Percentiles rank a stretch among this genome's conserved stretches.
phyloP scores from a whole-genome alignment of 345 rosid genomes.

The Rhizophora apiculata region DNA sequence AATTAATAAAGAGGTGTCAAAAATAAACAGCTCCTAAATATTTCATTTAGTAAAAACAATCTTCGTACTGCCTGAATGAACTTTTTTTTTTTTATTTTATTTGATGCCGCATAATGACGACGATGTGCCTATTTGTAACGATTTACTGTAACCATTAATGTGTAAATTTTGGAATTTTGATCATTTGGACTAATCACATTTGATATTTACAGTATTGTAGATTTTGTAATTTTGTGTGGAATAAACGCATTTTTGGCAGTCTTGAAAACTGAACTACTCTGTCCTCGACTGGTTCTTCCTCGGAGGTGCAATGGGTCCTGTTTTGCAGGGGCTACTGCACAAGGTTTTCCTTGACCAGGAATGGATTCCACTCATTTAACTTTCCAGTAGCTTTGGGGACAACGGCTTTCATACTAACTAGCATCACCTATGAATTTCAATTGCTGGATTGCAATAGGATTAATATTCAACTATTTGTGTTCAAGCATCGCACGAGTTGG shows the following conservation, averaged over 20 bases:
- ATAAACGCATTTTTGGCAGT: constrained; percentile 12
- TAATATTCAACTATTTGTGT: constrained; percentile 44
- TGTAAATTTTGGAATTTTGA: no score
- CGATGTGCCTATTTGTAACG: no score
- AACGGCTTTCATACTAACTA: constrained; percentile 55
- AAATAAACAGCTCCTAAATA: neutral
- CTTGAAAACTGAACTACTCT: constrained; percentile 28
- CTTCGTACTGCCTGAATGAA: no score
- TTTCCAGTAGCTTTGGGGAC: constrained; percentile 47
- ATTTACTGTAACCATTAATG: no score
- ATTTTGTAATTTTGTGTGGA: neutral
- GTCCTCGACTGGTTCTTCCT: constrained; percentile 62
- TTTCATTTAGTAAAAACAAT: no score
- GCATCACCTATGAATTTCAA: constrained; percentile 56
- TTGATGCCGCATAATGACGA: no score
- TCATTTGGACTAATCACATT: no score
- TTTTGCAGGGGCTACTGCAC: constrained; percentile 20
- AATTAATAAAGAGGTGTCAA: no score
- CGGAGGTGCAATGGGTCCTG: constrained; percentile 29
- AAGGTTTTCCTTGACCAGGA: constrained; percentile 40
- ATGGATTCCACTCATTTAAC: constrained; percentile 51
- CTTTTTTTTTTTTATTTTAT: no score
- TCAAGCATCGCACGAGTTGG: constrained; percentile 44
- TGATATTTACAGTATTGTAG: no score
- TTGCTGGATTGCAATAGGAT: constrained; percentile 43